Evolutionary conservation across 331 rosid species (phyloP), one percentile per base, ranked within the genome.

Genomic region (Telfairia occidentalis): DNA sequence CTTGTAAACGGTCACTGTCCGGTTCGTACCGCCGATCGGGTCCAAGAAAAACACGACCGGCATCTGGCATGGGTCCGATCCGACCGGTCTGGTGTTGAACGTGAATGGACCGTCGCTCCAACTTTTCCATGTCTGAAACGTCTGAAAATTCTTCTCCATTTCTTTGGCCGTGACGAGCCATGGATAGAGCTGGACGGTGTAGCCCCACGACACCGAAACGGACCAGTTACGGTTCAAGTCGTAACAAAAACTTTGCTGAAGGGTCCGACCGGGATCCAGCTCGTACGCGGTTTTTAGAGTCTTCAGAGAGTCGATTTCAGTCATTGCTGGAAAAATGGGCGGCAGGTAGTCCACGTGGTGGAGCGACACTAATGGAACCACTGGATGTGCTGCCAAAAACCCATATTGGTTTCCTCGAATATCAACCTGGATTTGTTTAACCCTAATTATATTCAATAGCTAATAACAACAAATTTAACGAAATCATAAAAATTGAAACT

Each of bases 141-240:
- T 92, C 24, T n/a, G 40, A 0, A 81, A 52, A 5, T 74, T 81
- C 13, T 55, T 89, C 73, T 86, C 90, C 3, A 89, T 72, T 5
- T 79, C 60, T 75, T 85, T 88, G 0, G 89, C 82, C 2, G 79
- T 84, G 35, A 49, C 21, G 2, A 85, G 34, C 9, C 76, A 73
- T 1, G 94, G 94, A 32, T 84, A 87, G 18, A 92, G 26, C 82
- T 85, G 87, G 2, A 88, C 81, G n/a, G 74, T 78, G 78, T 83
- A 89, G 0, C 97, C 94, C 97, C 94, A 89, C 0, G 96, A 83
- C 9, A 89, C 82, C 2, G 96, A 88, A 0, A 92, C 63, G 0
- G 94, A 77, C 94, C 94, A 89, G 7, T 92, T 92, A 0, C 89
- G 82, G 0, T 19, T 15, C 5, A 59, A 77, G 50, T 92, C 96